These are phyloP conservation scores for Dentipellis sp. DNA, from an alignment of 768 basidiomycete genomes.

Conservation along the genomic window DNA sequence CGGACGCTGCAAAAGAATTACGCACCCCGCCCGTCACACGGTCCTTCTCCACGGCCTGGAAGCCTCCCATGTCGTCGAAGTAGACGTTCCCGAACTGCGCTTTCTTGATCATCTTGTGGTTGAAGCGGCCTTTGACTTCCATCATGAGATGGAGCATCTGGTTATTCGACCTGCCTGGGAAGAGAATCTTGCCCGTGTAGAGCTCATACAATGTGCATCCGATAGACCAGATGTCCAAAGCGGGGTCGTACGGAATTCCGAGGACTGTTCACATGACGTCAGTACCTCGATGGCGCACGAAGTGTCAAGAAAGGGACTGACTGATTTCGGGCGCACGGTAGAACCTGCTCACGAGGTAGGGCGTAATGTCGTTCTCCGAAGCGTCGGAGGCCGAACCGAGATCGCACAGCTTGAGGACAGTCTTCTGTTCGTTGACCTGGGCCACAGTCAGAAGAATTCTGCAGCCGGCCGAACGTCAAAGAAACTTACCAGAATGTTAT, in stretches of 20 bases:
- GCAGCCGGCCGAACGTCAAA: neutral
- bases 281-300: constrained; percentile 4
- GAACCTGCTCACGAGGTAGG: constrained; percentile 94
- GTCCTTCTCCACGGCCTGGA: constrained; percentile 76
- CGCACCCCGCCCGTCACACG: constrained; percentile 76
- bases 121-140: constrained; percentile 94
- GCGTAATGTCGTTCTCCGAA: constrained; percentile 93
- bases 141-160: constrained; percentile 98
- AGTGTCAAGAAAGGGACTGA: constrained; percentile 29
- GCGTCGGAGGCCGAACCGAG: constrained; percentile 95
- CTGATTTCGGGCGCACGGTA: constrained; percentile 99
- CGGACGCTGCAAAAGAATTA: constrained; percentile 15
- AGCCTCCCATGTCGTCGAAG: constrained; percentile 89
- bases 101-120: constrained; percentile 89
- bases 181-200: constrained; percentile 94
- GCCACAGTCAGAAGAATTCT: neutral
- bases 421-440: constrained; percentile 93
- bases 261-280: constrained; percentile 49
- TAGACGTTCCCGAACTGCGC: constrained; percentile 87
- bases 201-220: constrained; percentile 96
- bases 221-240: constrained; percentile 94
- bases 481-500: constrained; percentile 81
- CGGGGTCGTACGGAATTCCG: constrained; percentile 88
- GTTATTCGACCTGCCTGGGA: constrained; percentile 94
- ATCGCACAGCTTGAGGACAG: constrained; percentile 88